Evolutionary conservation across 1,284 basidiomycete genomes (phyloP).

Genomic region (Cryptococcus sp.): DNA sequence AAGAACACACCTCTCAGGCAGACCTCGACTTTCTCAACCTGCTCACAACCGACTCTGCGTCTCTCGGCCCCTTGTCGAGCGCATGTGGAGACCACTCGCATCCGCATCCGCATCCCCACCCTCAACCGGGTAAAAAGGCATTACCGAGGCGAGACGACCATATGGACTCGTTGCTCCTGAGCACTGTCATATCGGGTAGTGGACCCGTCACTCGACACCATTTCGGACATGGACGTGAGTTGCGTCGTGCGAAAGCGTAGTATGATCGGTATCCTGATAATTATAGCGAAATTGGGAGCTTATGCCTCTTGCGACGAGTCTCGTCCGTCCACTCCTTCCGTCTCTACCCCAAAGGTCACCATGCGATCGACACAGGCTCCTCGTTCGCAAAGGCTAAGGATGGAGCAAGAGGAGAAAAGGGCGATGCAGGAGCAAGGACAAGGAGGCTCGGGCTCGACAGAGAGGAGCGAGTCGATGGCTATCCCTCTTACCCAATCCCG

Average conservation of each 20-base stretch:
- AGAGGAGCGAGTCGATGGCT: too few species aligned
- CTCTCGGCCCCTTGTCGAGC: slow-evolving; percentile 21
- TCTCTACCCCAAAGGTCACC: slow-evolving; percentile 15
- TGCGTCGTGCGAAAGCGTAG: too few species aligned
- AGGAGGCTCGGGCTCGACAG: too few species aligned
- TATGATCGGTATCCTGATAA: too few species aligned
- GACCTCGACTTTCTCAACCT: slow-evolving; percentile 40
- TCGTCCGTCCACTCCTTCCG: slow-evolving; percentile 27
- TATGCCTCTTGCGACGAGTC: slow-evolving; percentile 44
- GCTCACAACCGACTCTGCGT: slow-evolving; percentile 30
- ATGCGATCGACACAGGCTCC: slow-evolving; percentile 42
- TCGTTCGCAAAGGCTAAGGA: slow-evolving; percentile 32
- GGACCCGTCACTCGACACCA: slow-evolving; percentile 44
- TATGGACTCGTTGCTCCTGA: slow-evolving; percentile 43
- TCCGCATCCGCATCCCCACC: neutral
- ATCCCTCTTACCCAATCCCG: neutral
- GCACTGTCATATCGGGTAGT: slow-evolving; percentile 42
- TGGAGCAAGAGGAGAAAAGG: slow-evolving; percentile 18
- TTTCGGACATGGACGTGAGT: slow-evolving; percentile 37
- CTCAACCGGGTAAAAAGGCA: slow-evolving; percentile 9
- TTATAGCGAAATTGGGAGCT: slow-evolving; percentile 31
- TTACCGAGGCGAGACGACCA: slow-evolving; percentile 21
- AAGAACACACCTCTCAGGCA: slow-evolving; percentile 18
- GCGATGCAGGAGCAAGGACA: too few species aligned
- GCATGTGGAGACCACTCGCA: neutral